phyloP scores from a whole-genome alignment of 768 basidiomycete species.

The Saitozyma podzolica region DNA sequence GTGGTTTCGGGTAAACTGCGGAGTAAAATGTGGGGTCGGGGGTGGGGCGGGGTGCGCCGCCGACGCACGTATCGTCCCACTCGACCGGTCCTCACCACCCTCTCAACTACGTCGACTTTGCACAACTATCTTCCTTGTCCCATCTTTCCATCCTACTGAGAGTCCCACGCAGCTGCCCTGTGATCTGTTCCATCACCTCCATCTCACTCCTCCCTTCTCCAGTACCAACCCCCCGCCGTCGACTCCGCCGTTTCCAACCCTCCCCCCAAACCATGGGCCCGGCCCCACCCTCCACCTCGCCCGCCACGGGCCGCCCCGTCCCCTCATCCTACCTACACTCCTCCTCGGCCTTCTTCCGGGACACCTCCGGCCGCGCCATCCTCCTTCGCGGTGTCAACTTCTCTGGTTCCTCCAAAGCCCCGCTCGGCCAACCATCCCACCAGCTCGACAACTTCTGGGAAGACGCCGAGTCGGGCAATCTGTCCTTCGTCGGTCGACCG shows the following conservation, averaged over 20 bases:
- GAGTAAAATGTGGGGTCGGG: neutral
- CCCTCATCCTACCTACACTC: slow-evolving; percentile 50
- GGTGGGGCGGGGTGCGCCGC: too few relatives aligned
- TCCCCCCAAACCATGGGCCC: too few relatives aligned
- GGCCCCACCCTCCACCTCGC: slow-evolving; percentile 29
- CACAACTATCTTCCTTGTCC: too few relatives aligned
- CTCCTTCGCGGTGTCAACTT: slow-evolving; percentile 91
- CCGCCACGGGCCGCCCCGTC: slow-evolving; percentile 47
- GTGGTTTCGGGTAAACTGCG: slow-evolving; percentile 2
- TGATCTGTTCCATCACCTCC: too few relatives aligned
- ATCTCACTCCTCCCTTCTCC: too few relatives aligned
- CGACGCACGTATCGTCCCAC: too few relatives aligned
- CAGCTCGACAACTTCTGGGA: slow-evolving; percentile 82
- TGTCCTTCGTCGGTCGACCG: slow-evolving; percentile 73
- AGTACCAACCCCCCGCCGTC: too few relatives aligned
- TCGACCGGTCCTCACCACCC: neutral
- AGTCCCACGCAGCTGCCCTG: too few relatives aligned
- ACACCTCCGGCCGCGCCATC: slow-evolving; percentile 55
- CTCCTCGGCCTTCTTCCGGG: slow-evolving; percentile 46
- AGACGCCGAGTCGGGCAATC: slow-evolving; percentile 62
- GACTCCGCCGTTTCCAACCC: too few relatives aligned
- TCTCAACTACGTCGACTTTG: neutral
- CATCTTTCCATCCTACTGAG: neutral
- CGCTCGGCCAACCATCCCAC: slow-evolving; percentile 68
- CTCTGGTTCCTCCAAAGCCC: slow-evolving; percentile 83